Base-by-base conservation (phyloP, 495 filamentous ascomycete genomes). In the Penicillium longicatenatum region DNA sequence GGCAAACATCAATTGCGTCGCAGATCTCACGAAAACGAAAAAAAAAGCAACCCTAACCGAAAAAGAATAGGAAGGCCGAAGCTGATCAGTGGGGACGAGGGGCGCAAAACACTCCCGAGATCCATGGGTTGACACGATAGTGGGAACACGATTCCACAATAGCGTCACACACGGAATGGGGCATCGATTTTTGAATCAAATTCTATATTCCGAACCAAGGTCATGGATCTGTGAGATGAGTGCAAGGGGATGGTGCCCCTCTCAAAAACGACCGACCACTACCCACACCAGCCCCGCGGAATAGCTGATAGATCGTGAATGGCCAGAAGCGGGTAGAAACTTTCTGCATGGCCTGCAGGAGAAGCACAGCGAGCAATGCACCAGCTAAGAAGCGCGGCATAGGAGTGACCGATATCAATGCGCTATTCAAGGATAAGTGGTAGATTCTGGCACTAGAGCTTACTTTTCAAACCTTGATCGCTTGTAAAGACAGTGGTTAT, bases 141-240 rank as follows among this genome's bases (percentile, higher is more conserved):
- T 45, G 42, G 42, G 21, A 45, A 45, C 42, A 45, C 41, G 41
- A 43, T 45, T 12, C 42, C 42, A 45, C 42, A 45, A 22, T 45
- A 45, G 42, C 42, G 42, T 45, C 19, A 45, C 42, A 43, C 41
- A 45, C 21, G 42, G 37, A 39, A 39, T 17, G 26, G 4, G 26
- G n/a, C n/a, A n/a, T n/a, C n/a, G n/a, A n/a, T n/a, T n/a, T n/a
- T n/a, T n/a, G n/a, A n/a, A n/a, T n/a, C n/a, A n/a, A n/a, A n/a
- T n/a, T n/a, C n/a, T n/a, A n/a, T n/a, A n/a, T n/a, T n/a, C n/a
- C n/a, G 33, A 31, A 31, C 29, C 29, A 9, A 31, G 29, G 29
- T 31, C 29, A n/a, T n/a, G n/a, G n/a, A 5, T 4, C 26, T 35
- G 8, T 35, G 31, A 39, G 4, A 16, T 39, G 11, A 39, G 37